Evolutionary conservation across 768 basidiomycete species (phyloP).

Genomic region (Asterophora lycoperdoides): DNA sequence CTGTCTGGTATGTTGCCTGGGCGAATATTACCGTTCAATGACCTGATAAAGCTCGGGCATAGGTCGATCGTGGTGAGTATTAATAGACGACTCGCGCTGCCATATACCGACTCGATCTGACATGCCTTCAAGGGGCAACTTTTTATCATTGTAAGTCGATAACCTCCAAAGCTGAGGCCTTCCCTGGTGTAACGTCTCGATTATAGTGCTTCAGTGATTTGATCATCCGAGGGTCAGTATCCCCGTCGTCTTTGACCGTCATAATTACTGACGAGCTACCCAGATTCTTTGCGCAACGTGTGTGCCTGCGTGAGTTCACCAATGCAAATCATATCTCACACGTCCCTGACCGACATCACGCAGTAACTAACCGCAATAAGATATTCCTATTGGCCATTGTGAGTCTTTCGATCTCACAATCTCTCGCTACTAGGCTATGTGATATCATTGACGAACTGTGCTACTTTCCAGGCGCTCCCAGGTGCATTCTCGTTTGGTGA

Average conservation of each 20-base stretch:
- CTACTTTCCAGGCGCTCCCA: background rate
- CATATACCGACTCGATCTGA: background rate
- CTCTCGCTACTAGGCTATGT: no score
- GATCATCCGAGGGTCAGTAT: slow-evolving; percentile 1
- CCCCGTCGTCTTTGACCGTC: background rate
- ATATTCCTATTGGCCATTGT: background rate
- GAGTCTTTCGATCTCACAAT: background rate
- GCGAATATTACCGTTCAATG: background rate
- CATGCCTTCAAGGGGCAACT: background rate
- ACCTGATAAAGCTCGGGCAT: background rate
- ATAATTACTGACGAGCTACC: background rate
- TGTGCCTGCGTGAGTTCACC: background rate
- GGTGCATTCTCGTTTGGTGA: slow-evolving; percentile 2
- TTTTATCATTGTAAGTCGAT: background rate
- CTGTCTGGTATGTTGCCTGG: background rate
- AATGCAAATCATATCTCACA: no score
- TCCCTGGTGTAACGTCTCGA: background rate
- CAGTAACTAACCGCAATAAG: background rate
- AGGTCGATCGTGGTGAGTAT: slow-evolving; percentile 1
- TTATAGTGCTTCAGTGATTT: background rate
- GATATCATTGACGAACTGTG: background rate
- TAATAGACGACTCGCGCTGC: background rate
- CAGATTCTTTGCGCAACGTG: slow-evolving; percentile 1
- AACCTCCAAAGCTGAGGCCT: background rate
- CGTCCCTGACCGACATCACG: background rate